phyloP scores from a whole-genome alignment of 768 basidiomycete species.

The Asterophora lycoperdoides region DNA sequence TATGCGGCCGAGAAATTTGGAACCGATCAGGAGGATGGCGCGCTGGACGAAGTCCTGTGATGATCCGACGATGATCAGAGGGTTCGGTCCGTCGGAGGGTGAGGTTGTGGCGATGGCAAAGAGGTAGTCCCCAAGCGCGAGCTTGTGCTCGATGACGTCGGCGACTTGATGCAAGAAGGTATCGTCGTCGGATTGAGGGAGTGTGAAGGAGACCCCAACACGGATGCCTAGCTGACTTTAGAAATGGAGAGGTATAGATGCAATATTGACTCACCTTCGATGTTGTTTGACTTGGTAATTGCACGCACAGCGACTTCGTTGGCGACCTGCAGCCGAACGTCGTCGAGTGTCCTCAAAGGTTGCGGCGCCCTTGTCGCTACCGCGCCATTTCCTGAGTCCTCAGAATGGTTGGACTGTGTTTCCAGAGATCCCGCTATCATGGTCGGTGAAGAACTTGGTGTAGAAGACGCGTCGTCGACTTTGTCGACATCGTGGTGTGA shows the following conservation, averaged over 20 bases:
- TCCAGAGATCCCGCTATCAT: conserved; percentile 13
- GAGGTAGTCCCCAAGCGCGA: conserved; percentile 42
- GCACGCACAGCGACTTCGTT: conserved; percentile 51
- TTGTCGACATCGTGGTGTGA: neutral
- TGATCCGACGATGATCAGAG: conserved; percentile 57
- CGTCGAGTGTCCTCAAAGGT: conserved; percentile 49
- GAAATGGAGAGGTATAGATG: neutral
- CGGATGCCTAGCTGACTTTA: conserved; percentile 27
- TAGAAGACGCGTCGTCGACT: too few relatives aligned
- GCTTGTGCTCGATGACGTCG: conserved; percentile 36
- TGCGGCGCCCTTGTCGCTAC: conserved; percentile 1
- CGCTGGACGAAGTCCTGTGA: conserved; percentile 56
- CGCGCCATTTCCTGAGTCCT: neutral
- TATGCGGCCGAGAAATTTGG: conserved; percentile 61
- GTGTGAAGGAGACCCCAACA: conserved; percentile 56
- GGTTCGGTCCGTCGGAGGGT: conserved; percentile 27
- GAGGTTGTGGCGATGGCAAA: conserved; percentile 51
- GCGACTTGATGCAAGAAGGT: conserved; percentile 56
- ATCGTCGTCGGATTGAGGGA: conserved; percentile 54
- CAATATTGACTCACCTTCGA: conserved; percentile 37
- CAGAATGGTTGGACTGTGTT: conserved; percentile 7
- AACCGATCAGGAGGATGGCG: conserved; percentile 56
- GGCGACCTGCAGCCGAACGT: conserved; percentile 57
- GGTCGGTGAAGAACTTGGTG: neutral
- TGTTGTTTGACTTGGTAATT: conserved; percentile 42